A percentile compares a stretch with the other conserved stretches of the same genome.
phyloP scores from a whole-genome alignment of 2,329 filamentous ascomycete genomes.

The Aureobasidium melanogenum region DNA sequence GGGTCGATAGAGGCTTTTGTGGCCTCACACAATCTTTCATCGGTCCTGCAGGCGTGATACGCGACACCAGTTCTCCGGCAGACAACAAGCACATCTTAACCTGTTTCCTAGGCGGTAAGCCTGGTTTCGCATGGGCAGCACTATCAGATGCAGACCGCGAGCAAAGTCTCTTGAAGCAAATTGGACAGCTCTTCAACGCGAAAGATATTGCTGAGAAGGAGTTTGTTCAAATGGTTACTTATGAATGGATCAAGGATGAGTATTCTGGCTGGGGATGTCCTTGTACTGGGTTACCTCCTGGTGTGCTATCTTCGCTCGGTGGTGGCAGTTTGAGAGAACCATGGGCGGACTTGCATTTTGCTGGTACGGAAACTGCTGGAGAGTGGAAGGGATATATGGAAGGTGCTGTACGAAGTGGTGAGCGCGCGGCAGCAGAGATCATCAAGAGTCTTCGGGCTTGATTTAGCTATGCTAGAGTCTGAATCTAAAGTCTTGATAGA shows the following conservation, averaged over 20 bases:
- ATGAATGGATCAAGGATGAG: constrained; percentile 23
- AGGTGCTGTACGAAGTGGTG: constrained; percentile 43
- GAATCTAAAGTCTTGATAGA: too few relatives aligned
- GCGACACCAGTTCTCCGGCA: constrained; percentile 32
- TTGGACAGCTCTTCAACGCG: background rate
- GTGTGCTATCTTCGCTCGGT: constrained; percentile 10
- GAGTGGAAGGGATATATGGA: constrained; percentile 54
- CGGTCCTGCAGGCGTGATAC: constrained; percentile 38
- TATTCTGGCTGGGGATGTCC: background rate
- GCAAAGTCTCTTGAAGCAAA: background rate
- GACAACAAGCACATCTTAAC: background rate
- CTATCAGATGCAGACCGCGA: background rate
- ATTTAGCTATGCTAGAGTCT: background rate
- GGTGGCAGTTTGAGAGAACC: constrained; percentile 12
- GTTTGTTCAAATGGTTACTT: constrained; percentile 16
- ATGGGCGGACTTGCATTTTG: constrained; percentile 40
- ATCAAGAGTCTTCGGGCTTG: constrained; percentile 17
- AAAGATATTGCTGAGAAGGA: background rate
- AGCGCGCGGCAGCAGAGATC: constrained; percentile 41
- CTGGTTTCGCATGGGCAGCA: constrained; percentile 12
- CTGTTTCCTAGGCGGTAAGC: constrained; percentile 7
- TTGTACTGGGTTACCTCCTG: background rate
- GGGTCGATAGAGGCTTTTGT: constrained; percentile 35
- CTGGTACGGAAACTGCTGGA: constrained; percentile 44
- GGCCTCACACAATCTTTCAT: constrained; percentile 38